A percentile compares a stretch with the other conserved stretches of the same genome.
Conservation (phyloP, 1,284 basidiomycete genomes). For the Athelia psychrophila region DNA sequence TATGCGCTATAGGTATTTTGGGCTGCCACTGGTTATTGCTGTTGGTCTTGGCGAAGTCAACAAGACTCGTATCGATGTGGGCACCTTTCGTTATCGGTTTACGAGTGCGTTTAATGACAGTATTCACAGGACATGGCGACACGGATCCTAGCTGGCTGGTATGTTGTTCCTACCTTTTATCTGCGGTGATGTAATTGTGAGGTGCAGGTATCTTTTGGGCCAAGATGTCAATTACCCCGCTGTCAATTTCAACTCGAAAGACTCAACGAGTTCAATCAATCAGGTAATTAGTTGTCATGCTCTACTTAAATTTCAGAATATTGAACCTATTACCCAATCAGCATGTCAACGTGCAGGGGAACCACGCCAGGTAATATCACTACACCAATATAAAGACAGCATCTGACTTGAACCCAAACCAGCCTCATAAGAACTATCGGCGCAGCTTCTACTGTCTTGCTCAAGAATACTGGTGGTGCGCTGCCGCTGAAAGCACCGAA, state of each 20-base stretch:
- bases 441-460: slow-evolving; percentile 67
- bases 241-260: slow-evolving; percentile 36
- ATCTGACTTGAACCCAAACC: not conserved
- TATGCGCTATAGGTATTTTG: slow-evolving; percentile 42
- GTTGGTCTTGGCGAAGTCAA: slow-evolving; percentile 54
- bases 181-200: not conserved
- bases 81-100: slow-evolving; percentile 13
- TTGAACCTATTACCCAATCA: slow-evolving; percentile 37
- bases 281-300: not conserved
- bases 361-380: slow-evolving; percentile 49
- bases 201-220: slow-evolving; percentile 47
- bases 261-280: slow-evolving; percentile 14
- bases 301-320: not conserved
- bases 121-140: slow-evolving; percentile 53
- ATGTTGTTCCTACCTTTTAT: slow-evolving; percentile 4
- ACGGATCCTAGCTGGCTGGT: slow-evolving; percentile 63
- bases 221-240: slow-evolving; percentile 59
- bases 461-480: slow-evolving; percentile 62
- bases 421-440: slow-evolving; percentile 67
- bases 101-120: not conserved
- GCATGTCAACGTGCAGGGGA: slow-evolving; percentile 64
- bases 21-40: slow-evolving; percentile 42
- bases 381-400: not conserved
- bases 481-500: slow-evolving; percentile 58
- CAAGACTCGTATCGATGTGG: slow-evolving; percentile 45